Percentiles rank a stretch among this genome's conserved stretches.
Conservation (phyloP, 768 basidiomycete genomes). For the Trametes meyenii region DNA sequence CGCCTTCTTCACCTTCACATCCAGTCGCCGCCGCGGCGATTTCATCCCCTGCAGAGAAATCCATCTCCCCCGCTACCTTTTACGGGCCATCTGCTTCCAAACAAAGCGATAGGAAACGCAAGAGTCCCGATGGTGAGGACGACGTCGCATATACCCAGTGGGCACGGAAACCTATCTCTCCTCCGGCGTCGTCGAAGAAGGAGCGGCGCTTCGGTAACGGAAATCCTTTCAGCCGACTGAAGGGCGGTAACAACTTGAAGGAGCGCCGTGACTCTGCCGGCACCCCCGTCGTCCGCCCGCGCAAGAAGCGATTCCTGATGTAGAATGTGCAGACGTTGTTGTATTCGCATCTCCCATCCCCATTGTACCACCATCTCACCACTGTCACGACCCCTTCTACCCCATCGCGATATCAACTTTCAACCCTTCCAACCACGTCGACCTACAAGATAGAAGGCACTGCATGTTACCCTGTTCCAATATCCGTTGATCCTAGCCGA, state of each 20-base stretch:
- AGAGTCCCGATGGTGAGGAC: conserved; percentile 39
- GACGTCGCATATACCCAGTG: conserved; percentile 25
- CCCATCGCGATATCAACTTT: neutral
- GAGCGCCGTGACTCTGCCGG: conserved; percentile 26
- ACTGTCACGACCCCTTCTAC: neutral
- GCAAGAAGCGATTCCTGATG: conserved; percentile 39
- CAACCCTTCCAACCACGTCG: neutral
- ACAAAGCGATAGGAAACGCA: conserved; percentile 40
- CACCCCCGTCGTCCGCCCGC: conserved; percentile 33
- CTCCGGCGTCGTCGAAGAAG: conserved; percentile 15
- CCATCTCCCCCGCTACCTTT: conserved; percentile 40
- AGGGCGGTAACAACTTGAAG: conserved; percentile 40
- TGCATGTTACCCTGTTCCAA: neutral
- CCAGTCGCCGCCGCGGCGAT: conserved; percentile 32
- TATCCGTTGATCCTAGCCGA: neutral
- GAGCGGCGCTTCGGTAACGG: conserved; percentile 19
- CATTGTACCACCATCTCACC: neutral
- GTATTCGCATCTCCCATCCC: neutral
- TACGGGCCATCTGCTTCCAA: conserved; percentile 36
- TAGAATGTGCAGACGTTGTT: conserved; percentile 28
- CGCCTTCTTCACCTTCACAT: conserved; percentile 7
- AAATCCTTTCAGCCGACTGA: conserved; percentile 41
- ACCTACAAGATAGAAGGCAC: neutral
- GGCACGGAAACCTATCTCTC: conserved; percentile 26
- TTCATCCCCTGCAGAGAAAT: conserved; percentile 27